These are phyloP conservation scores for Neurospora intermedia DNA, from an alignment of 495 filamentous ascomycete genomes.

Conservation along the genomic window DNA sequence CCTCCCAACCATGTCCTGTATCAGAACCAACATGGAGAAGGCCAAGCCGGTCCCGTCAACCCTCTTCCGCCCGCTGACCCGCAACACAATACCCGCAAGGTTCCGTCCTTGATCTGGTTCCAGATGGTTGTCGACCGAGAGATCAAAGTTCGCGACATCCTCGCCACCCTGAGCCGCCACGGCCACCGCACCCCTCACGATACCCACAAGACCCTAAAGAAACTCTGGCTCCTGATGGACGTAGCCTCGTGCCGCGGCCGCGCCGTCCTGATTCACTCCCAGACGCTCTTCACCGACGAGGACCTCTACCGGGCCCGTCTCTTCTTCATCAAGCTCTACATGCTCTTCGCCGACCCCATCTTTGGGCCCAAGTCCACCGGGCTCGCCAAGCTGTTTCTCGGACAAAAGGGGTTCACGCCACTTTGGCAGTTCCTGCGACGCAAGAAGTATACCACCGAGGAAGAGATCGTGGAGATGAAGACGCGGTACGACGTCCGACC, in stretches of 20 bases:
- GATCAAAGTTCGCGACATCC: slow-evolving; percentile 37
- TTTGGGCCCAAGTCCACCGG: slow-evolving; percentile 25
- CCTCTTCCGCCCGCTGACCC: background rate
- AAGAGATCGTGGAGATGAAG: slow-evolving; percentile 37
- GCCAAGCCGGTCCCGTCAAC: slow-evolving; percentile 1
- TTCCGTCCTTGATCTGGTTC: slow-evolving; percentile 22
- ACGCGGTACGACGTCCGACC: slow-evolving; percentile 28
- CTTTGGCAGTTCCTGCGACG: slow-evolving; percentile 41
- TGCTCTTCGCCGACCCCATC: slow-evolving; percentile 45
- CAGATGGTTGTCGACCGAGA: slow-evolving; percentile 20
- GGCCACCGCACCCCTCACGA: slow-evolving; percentile 41
- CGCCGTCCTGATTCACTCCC: slow-evolving; percentile 36
- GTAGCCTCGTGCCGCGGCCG: slow-evolving; percentile 39
- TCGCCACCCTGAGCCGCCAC: slow-evolving; percentile 36
- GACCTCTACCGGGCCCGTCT: slow-evolving; percentile 45
- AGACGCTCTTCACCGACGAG: slow-evolving; percentile 34
- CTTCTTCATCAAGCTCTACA: slow-evolving; percentile 53
- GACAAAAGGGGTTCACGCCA: slow-evolving; percentile 41
- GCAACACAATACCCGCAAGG: slow-evolving; percentile 9
- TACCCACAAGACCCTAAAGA: slow-evolving; percentile 37
- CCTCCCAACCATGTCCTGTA: background rate
- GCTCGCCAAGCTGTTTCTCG: slow-evolving; percentile 45
- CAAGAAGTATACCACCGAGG: slow-evolving; percentile 20
- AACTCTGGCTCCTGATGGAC: slow-evolving; percentile 61
- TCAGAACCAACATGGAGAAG: background rate